Evolutionary conservation across 1,139 yeast genomes (phyloP).

Genomic region (Yamadazyma friedrichii): DNA sequence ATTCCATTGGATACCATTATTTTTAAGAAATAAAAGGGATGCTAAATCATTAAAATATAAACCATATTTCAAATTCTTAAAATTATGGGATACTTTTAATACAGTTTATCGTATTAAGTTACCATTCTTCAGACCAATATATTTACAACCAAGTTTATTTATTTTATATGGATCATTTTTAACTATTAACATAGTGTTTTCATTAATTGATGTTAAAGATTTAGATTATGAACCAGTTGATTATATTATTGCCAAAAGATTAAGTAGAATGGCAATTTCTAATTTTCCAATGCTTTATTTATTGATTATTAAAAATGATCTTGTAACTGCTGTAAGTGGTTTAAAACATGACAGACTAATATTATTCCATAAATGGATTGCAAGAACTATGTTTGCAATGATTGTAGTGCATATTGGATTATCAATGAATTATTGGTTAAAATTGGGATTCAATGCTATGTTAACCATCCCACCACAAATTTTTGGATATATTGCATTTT

Average conservation of each 20-base stretch:
- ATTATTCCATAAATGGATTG: slow-evolving; percentile 46
- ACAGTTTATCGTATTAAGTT: slow-evolving; percentile 22
- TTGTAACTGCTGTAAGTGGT: slow-evolving; percentile 41
- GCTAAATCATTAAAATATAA: slow-evolving; percentile 12
- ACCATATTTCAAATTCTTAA: slow-evolving; percentile 25
- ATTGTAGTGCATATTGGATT: slow-evolving; percentile 37
- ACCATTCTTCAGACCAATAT: slow-evolving; percentile 20
- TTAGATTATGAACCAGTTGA: slow-evolving; percentile 36
- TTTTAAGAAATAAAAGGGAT: slow-evolving; percentile 16
- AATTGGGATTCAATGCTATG: slow-evolving; percentile 38
- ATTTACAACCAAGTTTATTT: slow-evolving; percentile 43
- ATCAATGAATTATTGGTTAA: slow-evolving; percentile 40
- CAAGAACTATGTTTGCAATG: slow-evolving; percentile 38
- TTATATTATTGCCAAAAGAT: slow-evolving; percentile 43
- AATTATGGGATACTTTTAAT: slow-evolving; percentile 29
- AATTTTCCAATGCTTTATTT: slow-evolving; percentile 40
- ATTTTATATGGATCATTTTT: slow-evolving; percentile 26
- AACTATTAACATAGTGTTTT: slow-evolving; percentile 28
- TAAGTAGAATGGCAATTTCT: slow-evolving; percentile 43
- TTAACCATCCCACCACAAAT: slow-evolving; percentile 49
- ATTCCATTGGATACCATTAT: slow-evolving; percentile 42
- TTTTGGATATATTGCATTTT: slow-evolving; percentile 49
- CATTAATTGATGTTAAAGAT: slow-evolving; percentile 32
- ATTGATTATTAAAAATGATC: slow-evolving; percentile 39
- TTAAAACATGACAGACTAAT: slow-evolving; percentile 39